Percentiles rank a stretch among this genome's conserved stretches.
These are phyloP conservation scores for Xylaria telfairii DNA, from an alignment of 495 filamentous ascomycete genomes.

Conservation along the genomic window DNA sequence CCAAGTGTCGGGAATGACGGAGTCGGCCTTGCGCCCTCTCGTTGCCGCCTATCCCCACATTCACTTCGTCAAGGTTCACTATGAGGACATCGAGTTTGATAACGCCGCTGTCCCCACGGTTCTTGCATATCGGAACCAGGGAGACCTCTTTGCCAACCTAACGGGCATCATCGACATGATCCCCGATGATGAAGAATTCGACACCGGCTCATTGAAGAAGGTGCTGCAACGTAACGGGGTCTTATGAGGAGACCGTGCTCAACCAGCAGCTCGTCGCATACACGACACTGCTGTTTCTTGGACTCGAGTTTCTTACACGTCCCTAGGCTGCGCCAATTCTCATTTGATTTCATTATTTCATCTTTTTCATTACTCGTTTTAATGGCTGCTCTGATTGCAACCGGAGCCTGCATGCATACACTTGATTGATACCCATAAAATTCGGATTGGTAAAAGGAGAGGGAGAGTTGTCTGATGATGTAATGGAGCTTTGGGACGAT, in stretches of 20 bases:
- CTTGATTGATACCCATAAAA: slow-evolving; percentile 29
- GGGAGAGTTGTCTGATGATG: slow-evolving; percentile 8
- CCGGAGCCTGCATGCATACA: slow-evolving; percentile 16
- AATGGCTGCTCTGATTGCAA: slow-evolving; percentile 17
- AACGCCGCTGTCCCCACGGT: slow-evolving; percentile 86
- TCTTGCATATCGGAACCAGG: slow-evolving; percentile 81
- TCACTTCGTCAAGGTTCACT: slow-evolving; percentile 90
- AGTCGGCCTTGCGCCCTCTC: slow-evolving; percentile 74
- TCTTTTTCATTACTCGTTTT: slow-evolving; percentile 11
- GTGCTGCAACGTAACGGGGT: slow-evolving; percentile 55
- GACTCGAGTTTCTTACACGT: background rate
- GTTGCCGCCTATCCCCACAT: slow-evolving; percentile 71
- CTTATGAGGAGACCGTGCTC: slow-evolving; percentile 35
- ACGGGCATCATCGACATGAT: slow-evolving; percentile 88
- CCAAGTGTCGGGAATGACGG: slow-evolving; percentile 73
- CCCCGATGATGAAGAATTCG: slow-evolving; percentile 66
- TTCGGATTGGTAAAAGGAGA: slow-evolving; percentile 13
- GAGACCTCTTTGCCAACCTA: slow-evolving; percentile 88
- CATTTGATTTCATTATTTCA: slow-evolving; percentile 13
- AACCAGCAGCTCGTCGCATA: background rate
- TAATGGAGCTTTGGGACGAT: slow-evolving; percentile 11
- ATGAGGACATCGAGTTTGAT: slow-evolving; percentile 94
- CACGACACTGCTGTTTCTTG: background rate
- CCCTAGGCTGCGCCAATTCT: slow-evolving; percentile 8
- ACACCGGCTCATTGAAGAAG: slow-evolving; percentile 53